Conservation (phyloP, 768 basidiomycete genomes). For the Pluteus cervinus region DNA sequence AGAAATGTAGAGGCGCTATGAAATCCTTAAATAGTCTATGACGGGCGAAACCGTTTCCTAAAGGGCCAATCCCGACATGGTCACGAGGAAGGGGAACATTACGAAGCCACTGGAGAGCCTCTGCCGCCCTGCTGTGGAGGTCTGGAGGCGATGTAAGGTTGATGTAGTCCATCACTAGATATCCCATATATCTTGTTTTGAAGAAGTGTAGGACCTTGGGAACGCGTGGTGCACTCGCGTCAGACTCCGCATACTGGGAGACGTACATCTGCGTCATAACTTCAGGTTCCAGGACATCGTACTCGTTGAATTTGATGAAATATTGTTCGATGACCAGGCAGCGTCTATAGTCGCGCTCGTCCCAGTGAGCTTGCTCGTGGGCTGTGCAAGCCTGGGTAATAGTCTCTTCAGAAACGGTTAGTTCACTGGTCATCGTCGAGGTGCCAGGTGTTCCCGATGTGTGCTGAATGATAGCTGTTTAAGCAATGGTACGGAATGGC, state of each 20-base stretch:
- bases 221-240: slow-evolving; percentile 16
- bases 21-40: slow-evolving; percentile 9
- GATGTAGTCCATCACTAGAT: slow-evolving; percentile 23
- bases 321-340: slow-evolving; percentile 9
- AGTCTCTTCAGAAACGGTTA: neutral
- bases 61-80: slow-evolving; percentile 8
- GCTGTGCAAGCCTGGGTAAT: neutral
- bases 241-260: slow-evolving; percentile 12
- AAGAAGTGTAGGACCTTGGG: slow-evolving; percentile 16
- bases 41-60: slow-evolving; percentile 7
- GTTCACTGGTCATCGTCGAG: slow-evolving; percentile 1
- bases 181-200: slow-evolving; percentile 10
- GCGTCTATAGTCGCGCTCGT: neutral
- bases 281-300: slow-evolving; percentile 10
- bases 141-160: slow-evolving; percentile 11
- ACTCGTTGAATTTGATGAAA: slow-evolving; percentile 19
- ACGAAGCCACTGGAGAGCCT: slow-evolving; percentile 19
- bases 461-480: slow-evolving; percentile 1
- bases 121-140: slow-evolving; percentile 12
- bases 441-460: too few species aligned
- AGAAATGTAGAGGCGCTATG: slow-evolving; percentile 9
- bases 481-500: neutral
- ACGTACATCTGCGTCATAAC: slow-evolving; percentile 15
- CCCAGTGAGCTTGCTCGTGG: neutral
- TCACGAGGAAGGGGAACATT: slow-evolving; percentile 15